Conservation (phyloP, 2,329 filamentous ascomycete species). For the Colletotrichum caudatum region DNA sequence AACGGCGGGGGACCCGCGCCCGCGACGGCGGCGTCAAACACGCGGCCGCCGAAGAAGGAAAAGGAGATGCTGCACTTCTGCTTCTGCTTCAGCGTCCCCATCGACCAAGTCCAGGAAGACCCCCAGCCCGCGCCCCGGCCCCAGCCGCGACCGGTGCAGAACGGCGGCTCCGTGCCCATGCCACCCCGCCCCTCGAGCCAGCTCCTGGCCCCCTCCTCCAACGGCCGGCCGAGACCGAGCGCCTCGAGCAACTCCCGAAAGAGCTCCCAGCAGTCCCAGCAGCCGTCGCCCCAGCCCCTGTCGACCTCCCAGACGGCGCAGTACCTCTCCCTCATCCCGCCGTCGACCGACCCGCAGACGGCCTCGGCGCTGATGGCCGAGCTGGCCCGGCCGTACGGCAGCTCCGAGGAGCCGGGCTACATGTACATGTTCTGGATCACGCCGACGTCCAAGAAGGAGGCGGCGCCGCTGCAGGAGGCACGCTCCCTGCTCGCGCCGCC, state of each 20-base stretch:
- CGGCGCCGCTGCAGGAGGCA: slow-evolving; percentile 69
- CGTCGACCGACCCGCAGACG: slow-evolving; percentile 73
- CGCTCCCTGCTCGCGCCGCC: slow-evolving; percentile 69
- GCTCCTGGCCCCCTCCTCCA: slow-evolving; percentile 38
- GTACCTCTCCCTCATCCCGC: slow-evolving; percentile 77
- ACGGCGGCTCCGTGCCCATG: slow-evolving; percentile 32
- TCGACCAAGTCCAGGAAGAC: slow-evolving; percentile 54
- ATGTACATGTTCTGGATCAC: slow-evolving; percentile 99
- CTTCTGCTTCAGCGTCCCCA: slow-evolving; percentile 65
- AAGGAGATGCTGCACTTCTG: slow-evolving; percentile 56
- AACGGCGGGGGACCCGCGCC: slow-evolving; percentile 35
- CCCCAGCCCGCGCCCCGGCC: slow-evolving; percentile 56
- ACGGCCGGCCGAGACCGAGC: slow-evolving; percentile 42
- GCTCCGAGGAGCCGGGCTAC: slow-evolving; percentile 85
- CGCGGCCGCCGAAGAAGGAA: slow-evolving; percentile 47
- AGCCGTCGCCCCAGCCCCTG: slow-evolving; percentile 48
- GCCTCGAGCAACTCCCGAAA: slow-evolving; percentile 46
- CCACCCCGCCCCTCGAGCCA: slow-evolving; percentile 36
- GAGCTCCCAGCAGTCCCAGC: slow-evolving; percentile 44
- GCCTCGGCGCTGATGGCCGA: slow-evolving; percentile 80
- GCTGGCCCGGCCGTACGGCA: slow-evolving; percentile 73
- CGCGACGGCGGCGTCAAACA: slow-evolving; percentile 17
- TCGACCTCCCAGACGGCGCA: slow-evolving; percentile 54
- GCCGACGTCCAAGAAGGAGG: slow-evolving; percentile 67
- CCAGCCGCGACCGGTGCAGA: slow-evolving; percentile 60